Evolutionary conservation across 495 filamentous ascomycete genomes (phyloP), one percentile per base, ranked within the genome.

Genomic region (Wilcoxina mikolae): DNA sequence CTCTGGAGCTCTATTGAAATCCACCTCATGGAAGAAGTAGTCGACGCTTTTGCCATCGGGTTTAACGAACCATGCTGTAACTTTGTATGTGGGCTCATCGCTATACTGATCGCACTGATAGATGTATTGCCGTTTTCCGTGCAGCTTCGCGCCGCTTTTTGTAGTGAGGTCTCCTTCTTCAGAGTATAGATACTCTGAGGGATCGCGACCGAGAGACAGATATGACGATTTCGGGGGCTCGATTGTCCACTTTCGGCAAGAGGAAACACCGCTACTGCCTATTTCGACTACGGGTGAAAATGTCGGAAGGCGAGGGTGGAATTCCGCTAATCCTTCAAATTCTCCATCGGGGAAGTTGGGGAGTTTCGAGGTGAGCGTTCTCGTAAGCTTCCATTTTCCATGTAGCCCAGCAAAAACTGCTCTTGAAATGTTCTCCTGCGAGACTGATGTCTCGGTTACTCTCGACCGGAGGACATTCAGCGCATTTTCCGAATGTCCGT

Each of bases 321-420:
- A 87, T 4, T 63, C 69, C 20, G 82, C 78, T 1, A 68, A 74
- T 11, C 84, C 85, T 10, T 66, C 68, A 24, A 82, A 77, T 23
- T 68, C 75, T 0, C 81, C 82, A 47, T 73, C 78, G 0, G 81
- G 79, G 50, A 74, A 76, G 20, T 68, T 69, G 0, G 70, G 66
- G 3, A 75, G 58, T 4, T 62, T 58, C 45, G 72, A 78, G 24
- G 59, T 60, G 2, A 82, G 65, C 1, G 63, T 69, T 2, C 75
- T 75, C 9, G 72, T 69, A 18, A 83, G 70, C 7, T 62, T 71
- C 87, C 87, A 94, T 18, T 69, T 64, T 3, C 87, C 87, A 4
- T 89, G 81, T 1, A 93, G 68, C 3, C 77, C 82, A 29, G 83
- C 71, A 60, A 90, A 90, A 3, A 83, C 74, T 0, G 81, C 83